These are phyloP conservation scores for Adansonia gregorii DNA, from an alignment of 441 rosid species.

Conservation along the genomic window DNA sequence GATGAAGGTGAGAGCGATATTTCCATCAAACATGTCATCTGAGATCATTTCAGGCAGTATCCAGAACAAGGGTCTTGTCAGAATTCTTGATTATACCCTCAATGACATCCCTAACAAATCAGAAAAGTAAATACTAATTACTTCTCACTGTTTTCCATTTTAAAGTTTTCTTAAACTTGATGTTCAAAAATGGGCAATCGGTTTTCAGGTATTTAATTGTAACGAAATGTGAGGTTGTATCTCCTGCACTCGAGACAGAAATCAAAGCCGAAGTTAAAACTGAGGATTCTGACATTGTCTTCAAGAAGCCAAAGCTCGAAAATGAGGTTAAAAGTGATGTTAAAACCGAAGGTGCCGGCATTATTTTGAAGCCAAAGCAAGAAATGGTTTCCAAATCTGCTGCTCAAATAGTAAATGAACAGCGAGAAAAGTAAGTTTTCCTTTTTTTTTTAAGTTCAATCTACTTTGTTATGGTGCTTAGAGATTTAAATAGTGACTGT, in stretches of 20 bases:
- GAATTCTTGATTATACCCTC: conserved; percentile 71
- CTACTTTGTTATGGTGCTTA: neutral
- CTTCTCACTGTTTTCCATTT: neutral
- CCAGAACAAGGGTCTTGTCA: conserved; percentile 72
- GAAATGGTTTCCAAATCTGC: conserved; percentile 72
- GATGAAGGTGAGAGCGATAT: conserved; percentile 61
- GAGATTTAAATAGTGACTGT: no score
- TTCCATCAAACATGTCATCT: conserved; percentile 61
- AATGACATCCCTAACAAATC: conserved; percentile 83
- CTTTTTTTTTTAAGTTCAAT: neutral
- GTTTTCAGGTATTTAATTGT: conserved; percentile 69
- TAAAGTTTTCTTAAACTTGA: conserved; percentile 16
- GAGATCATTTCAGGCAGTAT: conserved; percentile 72
- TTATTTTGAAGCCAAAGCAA: conserved; percentile 70
- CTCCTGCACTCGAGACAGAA: conserved; percentile 72
- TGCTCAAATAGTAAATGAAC: conserved; percentile 82
- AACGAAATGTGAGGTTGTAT: conserved; percentile 72
- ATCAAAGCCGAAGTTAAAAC: conserved; percentile 40
- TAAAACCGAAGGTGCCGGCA: conserved; percentile 39
- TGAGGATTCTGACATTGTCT: conserved; percentile 33
- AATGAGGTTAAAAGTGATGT: conserved; percentile 22
- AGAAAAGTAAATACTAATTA: conserved; percentile 52
- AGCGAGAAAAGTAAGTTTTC: conserved; percentile 62
- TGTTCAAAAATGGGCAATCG: neutral
- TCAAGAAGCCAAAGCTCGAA: conserved; percentile 57